A percentile compares a stretch with the other conserved stretches of the same genome.
Conservation (phyloP, 2,329 filamentous ascomycete genomes). For the Nemania sp. region DNA sequence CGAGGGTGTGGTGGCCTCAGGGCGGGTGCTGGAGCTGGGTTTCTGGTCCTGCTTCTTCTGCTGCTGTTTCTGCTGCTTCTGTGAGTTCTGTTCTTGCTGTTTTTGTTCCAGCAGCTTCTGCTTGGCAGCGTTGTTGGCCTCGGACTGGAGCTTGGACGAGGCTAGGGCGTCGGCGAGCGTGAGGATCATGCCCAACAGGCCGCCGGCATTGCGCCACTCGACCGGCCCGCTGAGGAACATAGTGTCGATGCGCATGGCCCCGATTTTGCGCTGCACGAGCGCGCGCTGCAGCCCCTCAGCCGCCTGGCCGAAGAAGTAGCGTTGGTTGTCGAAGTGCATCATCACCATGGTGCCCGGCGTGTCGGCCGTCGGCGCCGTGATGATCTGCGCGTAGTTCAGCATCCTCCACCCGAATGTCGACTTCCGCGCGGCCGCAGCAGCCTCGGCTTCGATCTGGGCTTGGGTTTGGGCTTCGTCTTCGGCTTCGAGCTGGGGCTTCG, state of each 20-base stretch:
- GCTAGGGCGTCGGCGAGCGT: conserved; percentile 73
- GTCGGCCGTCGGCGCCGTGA: conserved; percentile 84
- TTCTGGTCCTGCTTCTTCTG: not conserved
- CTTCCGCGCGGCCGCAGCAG: no score
- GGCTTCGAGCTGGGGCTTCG: no score
- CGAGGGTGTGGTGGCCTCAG: not conserved
- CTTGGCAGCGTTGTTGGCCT: conserved; percentile 44
- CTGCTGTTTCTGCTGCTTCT: not conserved
- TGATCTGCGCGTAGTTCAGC: conserved; percentile 73
- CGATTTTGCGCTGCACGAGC: conserved; percentile 67
- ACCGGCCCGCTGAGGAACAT: conserved; percentile 81
- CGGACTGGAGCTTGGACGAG: conserved; percentile 47
- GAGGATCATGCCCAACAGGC: conserved; percentile 81
- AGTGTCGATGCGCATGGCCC: conserved; percentile 68
- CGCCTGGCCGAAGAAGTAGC: conserved; percentile 84
- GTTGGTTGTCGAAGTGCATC: conserved; percentile 77
- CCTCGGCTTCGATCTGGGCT: no score
- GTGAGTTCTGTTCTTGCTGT: not conserved
- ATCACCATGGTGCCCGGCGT: conserved; percentile 78
- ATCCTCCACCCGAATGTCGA: no score
- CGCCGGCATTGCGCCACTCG: conserved; percentile 77
- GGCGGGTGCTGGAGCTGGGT: not conserved
- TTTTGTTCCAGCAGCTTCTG: conserved; percentile 40
- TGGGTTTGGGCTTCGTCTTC: no score
- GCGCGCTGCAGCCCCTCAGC: conserved; percentile 84